A percentile compares a stretch with the other conserved stretches of the same genome.
phyloP scores from a whole-genome alignment of 2,329 filamentous ascomycete species.

The Microsporum canis region DNA sequence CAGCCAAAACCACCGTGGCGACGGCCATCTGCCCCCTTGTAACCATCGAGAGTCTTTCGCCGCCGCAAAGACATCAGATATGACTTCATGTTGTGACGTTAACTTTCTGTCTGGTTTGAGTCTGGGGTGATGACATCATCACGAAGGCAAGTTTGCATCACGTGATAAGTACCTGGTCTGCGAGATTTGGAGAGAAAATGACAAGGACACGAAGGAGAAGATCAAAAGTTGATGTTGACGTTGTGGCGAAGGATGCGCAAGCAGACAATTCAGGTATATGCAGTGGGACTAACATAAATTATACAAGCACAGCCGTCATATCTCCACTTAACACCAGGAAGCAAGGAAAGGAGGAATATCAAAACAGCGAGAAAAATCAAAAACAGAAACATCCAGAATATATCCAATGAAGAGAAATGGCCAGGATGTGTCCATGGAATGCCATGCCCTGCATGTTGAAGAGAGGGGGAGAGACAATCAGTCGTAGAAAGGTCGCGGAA shows the following conservation, averaged over 20 bases:
- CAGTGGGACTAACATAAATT: not conserved
- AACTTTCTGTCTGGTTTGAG: not conserved
- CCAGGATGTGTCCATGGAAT: not conserved
- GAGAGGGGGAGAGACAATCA: not conserved
- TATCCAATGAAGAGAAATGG: not conserved
- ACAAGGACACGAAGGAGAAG: not conserved
- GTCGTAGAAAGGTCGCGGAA: not conserved
- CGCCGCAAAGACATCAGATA: not conserved
- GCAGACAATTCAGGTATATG: not conserved
- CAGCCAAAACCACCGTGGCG: not conserved
- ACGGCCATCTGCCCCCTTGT: not conserved
- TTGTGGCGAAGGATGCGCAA: not conserved
- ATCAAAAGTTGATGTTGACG: not conserved
- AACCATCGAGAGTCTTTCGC: not conserved
- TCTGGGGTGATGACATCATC: slow-evolving; percentile 1
- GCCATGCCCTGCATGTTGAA: not conserved
- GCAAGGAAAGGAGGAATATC: not conserved
- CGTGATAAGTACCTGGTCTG: not conserved
- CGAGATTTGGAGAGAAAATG: not conserved
- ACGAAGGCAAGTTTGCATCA: not conserved
- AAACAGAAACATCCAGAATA: not conserved
- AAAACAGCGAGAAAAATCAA: not conserved
- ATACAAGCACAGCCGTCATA: not conserved
- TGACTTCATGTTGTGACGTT: not conserved
- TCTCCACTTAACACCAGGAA: not conserved